Evolutionary conservation across 768 basidiomycete genomes (phyloP), one percentile per base, ranked within the genome.

Genomic region (Suillus tomentosus): DNA sequence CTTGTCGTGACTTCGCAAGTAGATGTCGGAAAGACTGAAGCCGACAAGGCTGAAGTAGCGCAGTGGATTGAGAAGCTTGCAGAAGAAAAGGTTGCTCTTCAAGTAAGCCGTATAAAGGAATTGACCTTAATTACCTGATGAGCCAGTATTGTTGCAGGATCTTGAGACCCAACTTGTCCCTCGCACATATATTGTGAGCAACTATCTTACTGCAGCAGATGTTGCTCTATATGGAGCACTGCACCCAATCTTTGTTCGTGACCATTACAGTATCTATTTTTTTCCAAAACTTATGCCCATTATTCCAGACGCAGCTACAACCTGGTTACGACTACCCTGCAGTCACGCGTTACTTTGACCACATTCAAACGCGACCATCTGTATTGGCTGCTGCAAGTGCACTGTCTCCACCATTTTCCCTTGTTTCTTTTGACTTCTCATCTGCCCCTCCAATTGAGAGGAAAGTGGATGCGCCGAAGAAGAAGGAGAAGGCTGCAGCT

Each of bases 331-430:
- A 92, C 79, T 89, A 92, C 73, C 95, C 96, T 6, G 84, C 92
- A 24, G 75, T 99, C 45, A 92, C 92, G 48, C 92, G 97, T 53
- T 98, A 96, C 82, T 96, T 99, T 73, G 91, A 96, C 77, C 94
- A 98, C 77, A 85, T 99, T 64, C 96, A 99, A 79, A 83, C 86
- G 54, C 81, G 81, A 24, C 81, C 88, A 7, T 75, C 83, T 17
- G 87, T 97, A 47, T 82, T 85, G 31, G 79, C 81, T 53, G 83
- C 86, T 3, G 85, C 87, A 7, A 79, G 80, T 51, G 72, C 81
- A 0, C 78, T 84, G 36, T 76, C 82, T 1, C 81, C 85, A 37
- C 80, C 84, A 4, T 89, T 89, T 70, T 76, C 81, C 15, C 65
- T 81, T 5, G 81, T 97, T 15, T 57, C 77, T 1, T 87, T 99